Evolutionary conservation across 306 rosid genomes (phyloP).

Genomic region (Cucurbita pepo): DNA sequence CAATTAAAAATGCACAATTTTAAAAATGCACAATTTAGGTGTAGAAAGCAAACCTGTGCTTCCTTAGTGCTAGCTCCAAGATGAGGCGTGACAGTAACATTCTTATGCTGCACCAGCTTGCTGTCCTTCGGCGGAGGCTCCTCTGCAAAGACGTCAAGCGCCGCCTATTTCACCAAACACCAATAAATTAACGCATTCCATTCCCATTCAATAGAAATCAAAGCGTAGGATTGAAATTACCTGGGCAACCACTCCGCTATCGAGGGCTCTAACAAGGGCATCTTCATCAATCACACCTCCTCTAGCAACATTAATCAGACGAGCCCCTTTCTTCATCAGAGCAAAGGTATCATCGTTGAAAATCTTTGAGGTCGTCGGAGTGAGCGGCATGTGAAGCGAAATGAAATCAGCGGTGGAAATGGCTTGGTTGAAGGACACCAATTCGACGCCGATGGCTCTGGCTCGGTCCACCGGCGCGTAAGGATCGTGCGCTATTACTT

Average conservation of each 20-base stretch:
- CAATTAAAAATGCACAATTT: too few relatives aligned
- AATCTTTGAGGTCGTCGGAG: constrained; percentile 55
- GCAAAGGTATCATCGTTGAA: constrained; percentile 57
- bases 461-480: constrained; percentile 85
- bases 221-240: constrained; percentile 4
- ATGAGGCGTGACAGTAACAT: constrained; percentile 79
- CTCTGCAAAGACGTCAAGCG: constrained; percentile 73
- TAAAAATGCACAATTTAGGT: too few relatives aligned
- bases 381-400: constrained; percentile 89
- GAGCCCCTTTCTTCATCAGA: constrained; percentile 73
- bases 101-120: constrained; percentile 62
- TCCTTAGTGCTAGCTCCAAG: constrained; percentile 98
- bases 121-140: constrained; percentile 80
- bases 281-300: constrained; percentile 95
- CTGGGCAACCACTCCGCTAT: constrained; percentile 77
- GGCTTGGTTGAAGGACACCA: constrained; percentile 73
- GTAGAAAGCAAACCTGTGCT: constrained; percentile 38
- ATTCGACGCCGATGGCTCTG: constrained; percentile 74
- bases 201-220: not conserved
- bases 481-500: constrained; percentile 85
- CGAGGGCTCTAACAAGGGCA: constrained; percentile 67
- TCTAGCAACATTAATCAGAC: constrained; percentile 67
- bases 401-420: constrained; percentile 60
- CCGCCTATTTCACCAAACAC: constrained; percentile 36
- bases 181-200: not conserved